Conservation (phyloP, 2,329 filamentous ascomycete species). For the Phialemoniopsis sp. region DNA sequence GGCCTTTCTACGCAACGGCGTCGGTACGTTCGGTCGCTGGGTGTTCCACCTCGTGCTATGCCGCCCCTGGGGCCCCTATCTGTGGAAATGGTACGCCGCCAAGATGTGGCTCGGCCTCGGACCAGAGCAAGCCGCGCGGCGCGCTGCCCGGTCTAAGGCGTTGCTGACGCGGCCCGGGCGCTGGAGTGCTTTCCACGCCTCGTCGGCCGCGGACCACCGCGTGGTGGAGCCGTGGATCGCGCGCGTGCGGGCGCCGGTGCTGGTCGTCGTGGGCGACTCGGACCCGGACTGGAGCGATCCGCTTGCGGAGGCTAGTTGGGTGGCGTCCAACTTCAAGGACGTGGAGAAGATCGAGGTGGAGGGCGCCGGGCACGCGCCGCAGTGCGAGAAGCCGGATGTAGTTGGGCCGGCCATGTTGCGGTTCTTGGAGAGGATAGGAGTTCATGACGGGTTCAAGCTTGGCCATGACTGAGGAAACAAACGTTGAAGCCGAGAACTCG, state of each 20-base stretch:
- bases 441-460: conserved; percentile 1
- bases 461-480: no score
- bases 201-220: conserved; percentile 7
- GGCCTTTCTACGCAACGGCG: conserved; percentile 9
- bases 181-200: conserved; percentile 11
- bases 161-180: conserved; percentile 6
- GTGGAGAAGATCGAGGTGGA: conserved; percentile 5
- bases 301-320: conserved; percentile 12
- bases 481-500: no score
- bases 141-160: conserved; percentile 4
- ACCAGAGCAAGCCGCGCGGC: conserved; percentile 3
- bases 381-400: conserved; percentile 9
- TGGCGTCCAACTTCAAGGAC: conserved; percentile 8
- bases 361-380: conserved; percentile 12
- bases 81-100: conserved; percentile 9
- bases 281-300: conserved; percentile 14
- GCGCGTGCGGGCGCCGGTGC: conserved; percentile 5
- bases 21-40: background rate
- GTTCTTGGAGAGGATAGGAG: conserved; percentile 7
- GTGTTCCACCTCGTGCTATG: conserved; percentile 4
- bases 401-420: conserved; percentile 8
- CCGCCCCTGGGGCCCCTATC: conserved; percentile 10
- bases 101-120: conserved; percentile 12
- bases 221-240: conserved; percentile 7
- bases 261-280: conserved; percentile 13